phyloP scores from a whole-genome alignment of 257 asterid genomes.

The Capsicum baccatum region DNA sequence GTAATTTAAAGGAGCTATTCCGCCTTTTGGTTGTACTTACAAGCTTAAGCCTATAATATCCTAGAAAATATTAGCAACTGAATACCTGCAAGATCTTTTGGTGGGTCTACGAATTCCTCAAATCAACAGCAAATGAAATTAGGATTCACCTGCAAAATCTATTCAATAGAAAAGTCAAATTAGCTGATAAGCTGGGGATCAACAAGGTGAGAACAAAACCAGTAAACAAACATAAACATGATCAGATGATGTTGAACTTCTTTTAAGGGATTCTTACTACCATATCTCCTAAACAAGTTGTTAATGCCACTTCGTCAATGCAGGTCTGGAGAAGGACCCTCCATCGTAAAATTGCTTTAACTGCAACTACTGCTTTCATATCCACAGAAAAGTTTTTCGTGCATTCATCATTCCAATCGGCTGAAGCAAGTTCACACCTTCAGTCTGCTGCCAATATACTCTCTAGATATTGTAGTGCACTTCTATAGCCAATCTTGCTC shows the following conservation, averaged over 20 bases:
- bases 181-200: neutral
- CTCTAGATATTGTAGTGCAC: constrained; percentile 47
- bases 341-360: neutral
- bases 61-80: constrained; percentile 1
- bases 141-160: constrained; percentile 4
- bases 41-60: constrained; percentile 8
- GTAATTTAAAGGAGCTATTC: neutral
- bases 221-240: neutral
- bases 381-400: neutral
- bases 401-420: constrained; percentile 16
- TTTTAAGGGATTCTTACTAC: constrained; percentile 11
- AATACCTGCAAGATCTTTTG: neutral
- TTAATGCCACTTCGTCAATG: constrained; percentile 4
- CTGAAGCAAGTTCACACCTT: constrained; percentile 22
- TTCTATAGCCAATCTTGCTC: constrained; percentile 52
- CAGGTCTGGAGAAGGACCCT: neutral
- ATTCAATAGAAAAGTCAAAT: neutral
- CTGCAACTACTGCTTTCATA: neutral
- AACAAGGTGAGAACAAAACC: neutral
- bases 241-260: neutral
- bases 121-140: neutral
- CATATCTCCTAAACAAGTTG: constrained; percentile 1
- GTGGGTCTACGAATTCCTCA: neutral
- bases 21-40: constrained; percentile 16
- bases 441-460: constrained; percentile 39